Evolutionary conservation across 495 filamentous ascomycete species (phyloP).

Genomic region (Cercophora sp.): DNA sequence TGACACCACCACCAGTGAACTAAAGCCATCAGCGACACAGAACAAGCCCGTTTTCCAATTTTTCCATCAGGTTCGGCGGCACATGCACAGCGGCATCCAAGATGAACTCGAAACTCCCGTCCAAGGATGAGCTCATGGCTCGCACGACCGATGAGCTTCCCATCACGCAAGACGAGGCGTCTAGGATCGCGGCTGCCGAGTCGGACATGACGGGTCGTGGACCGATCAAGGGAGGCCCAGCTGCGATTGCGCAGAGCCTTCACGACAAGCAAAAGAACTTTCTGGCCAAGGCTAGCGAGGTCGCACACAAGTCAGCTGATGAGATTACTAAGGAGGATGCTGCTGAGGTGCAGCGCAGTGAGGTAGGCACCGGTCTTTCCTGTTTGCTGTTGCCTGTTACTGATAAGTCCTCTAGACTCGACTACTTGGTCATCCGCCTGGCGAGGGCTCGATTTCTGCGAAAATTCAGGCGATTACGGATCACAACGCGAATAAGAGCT

Average conservation of each 20-base stretch:
- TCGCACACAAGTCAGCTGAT: conserved; percentile 27
- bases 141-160: conserved; percentile 21
- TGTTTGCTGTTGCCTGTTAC: background rate
- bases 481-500: background rate
- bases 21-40: too few species aligned
- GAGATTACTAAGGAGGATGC: conserved; percentile 30
- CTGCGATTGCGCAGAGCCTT: conserved; percentile 27
- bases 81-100: too few species aligned
- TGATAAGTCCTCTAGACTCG: background rate
- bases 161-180: conserved; percentile 22
- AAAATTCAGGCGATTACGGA: background rate
- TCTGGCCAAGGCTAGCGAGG: conserved; percentile 23
- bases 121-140: conserved; percentile 21
- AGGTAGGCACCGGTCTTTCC: conserved; percentile 17
- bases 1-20: too few species aligned
- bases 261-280: conserved; percentile 32
- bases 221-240: conserved; percentile 24
- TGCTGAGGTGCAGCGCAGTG: conserved; percentile 22
- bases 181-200: conserved; percentile 21
- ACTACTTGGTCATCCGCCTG: background rate
- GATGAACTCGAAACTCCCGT: conserved; percentile 19
- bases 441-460: background rate
- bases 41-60: too few species aligned
- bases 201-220: conserved; percentile 25
- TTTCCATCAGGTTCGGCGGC: too few species aligned